Evolutionary conservation across 257 asterid genomes (phyloP).

Genomic region (Eucommia ulmoides): DNA sequence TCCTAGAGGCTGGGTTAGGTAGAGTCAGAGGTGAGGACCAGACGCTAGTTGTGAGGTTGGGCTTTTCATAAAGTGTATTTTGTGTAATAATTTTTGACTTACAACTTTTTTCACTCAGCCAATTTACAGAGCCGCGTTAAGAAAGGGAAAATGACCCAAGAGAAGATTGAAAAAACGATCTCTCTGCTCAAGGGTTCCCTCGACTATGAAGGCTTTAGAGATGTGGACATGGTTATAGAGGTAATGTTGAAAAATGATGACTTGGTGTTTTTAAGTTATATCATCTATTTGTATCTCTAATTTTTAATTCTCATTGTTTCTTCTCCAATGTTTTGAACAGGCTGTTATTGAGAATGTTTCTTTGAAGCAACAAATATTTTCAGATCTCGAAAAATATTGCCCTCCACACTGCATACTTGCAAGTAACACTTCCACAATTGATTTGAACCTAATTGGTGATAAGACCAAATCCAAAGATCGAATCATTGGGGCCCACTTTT

Average conservation of each 20-base stretch:
- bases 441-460: slow-evolving; percentile 71
- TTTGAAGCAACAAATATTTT: slow-evolving; percentile 85
- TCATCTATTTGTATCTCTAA: background rate
- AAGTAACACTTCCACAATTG: slow-evolving; percentile 88
- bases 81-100: too few relatives aligned
- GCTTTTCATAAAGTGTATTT: too few relatives aligned
- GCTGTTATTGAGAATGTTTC: slow-evolving; percentile 84
- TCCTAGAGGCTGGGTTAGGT: slow-evolving; percentile 69
- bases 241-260: slow-evolving; percentile 20
- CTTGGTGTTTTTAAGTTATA: background rate
- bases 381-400: slow-evolving; percentile 73
- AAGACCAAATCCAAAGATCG: slow-evolving; percentile 76
- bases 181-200: slow-evolving; percentile 68
- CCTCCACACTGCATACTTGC: slow-evolving; percentile 89
- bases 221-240: slow-evolving; percentile 96
- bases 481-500: slow-evolving; percentile 91
- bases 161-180: slow-evolving; percentile 58
- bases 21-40: slow-evolving; percentile 79
- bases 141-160: slow-evolving; percentile 76
- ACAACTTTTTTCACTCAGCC: slow-evolving; percentile 34
- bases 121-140: slow-evolving; percentile 72
- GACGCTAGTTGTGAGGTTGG: too few relatives aligned
- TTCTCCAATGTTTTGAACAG: slow-evolving; percentile 22
- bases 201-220: slow-evolving; percentile 82
- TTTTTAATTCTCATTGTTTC: background rate